Evolutionary conservation across 140 eudicot genomes (phyloP).

Genomic region (Bidens hawaiensis): DNA sequence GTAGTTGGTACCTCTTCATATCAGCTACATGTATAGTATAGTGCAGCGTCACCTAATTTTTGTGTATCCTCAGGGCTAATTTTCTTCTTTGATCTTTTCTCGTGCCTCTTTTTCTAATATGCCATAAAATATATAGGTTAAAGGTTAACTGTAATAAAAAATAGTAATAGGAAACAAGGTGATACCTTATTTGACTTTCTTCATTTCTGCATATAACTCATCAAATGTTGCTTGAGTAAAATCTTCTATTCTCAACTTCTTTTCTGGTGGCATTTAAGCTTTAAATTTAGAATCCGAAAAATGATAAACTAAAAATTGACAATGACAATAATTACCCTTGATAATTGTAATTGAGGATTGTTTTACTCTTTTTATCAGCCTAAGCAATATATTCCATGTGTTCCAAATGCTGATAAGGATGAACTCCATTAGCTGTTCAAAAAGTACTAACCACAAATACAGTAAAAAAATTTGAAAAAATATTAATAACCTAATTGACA

Average conservation of each 20-base stretch:
- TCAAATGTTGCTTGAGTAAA: constrained; percentile 39
- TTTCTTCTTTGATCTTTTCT: constrained; percentile 63
- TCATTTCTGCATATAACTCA: constrained; percentile 45
- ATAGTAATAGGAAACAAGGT: neutral
- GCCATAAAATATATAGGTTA: constrained; percentile 23
- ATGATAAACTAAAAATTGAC: neutral
- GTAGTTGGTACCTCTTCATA: no score
- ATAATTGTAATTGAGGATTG: constrained; percentile 16
- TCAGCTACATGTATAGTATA: no score
- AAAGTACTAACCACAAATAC: no score
- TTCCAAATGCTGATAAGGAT: constrained; percentile 69
- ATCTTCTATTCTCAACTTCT: constrained; percentile 57
- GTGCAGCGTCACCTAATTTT: no score
- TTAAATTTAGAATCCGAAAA: neutral
- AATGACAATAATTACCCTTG: constrained; percentile 33
- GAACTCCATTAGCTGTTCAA: constrained; percentile 48
- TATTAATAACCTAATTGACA: no score
- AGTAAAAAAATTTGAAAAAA: no score
- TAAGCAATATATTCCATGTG: constrained; percentile 57
- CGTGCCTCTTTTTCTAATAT: constrained; percentile 65
- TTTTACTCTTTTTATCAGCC: constrained; percentile 69
- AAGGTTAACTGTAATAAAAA: neutral
- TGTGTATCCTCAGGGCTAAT: constrained; percentile 52
- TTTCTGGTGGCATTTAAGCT: constrained; percentile 35
- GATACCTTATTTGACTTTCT: constrained; percentile 65